Percentiles rank a stretch among this genome's conserved stretches.
phyloP scores from a whole-genome alignment of 768 basidiomycete genomes.

The Calocybe gangraenosa region DNA sequence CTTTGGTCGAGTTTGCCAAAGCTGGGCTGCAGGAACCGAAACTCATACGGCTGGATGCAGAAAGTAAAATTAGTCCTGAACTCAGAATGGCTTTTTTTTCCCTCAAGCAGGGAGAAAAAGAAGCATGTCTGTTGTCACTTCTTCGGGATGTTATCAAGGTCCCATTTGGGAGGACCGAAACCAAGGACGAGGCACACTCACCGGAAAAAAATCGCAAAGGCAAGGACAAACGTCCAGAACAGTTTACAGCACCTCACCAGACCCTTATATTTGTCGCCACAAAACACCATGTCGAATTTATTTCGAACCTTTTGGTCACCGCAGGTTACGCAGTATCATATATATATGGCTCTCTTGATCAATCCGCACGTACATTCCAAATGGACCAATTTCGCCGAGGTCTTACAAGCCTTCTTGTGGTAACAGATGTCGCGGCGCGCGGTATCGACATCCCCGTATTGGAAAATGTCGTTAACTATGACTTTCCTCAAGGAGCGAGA shows the following conservation, averaged over 20 bases:
- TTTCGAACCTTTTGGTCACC: conserved; percentile 68
- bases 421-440: conserved; percentile 97
- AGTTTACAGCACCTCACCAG: conserved; percentile 72
- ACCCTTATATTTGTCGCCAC: conserved; percentile 94
- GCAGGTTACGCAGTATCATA: conserved; percentile 89
- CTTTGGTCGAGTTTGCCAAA: conserved; percentile 97
- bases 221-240: conserved; percentile 49
- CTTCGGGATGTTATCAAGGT: conserved; percentile 86
- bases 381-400: conserved; percentile 89
- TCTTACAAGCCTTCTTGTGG: conserved; percentile 79
- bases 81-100: conserved; percentile 93
- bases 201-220: conserved; percentile 37
- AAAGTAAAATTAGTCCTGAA: conserved; percentile 92
- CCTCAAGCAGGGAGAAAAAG: conserved; percentile 90
- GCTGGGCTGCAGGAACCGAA: conserved; percentile 93
- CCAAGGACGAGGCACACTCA: conserved; percentile 24
- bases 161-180: conserved; percentile 46
- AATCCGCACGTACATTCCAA: conserved; percentile 81
- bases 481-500: conserved; percentile 91
- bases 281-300: conserved; percentile 98
- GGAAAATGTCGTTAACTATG: conserved; percentile 97
- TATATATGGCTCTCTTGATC: conserved; percentile 95
- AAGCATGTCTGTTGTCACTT: conserved; percentile 80
- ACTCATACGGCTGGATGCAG: conserved; percentile 92
- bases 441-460: conserved; percentile 97